A percentile compares a stretch with the other conserved stretches of the same genome.
Evolutionary conservation across 2,329 filamentous ascomycete genomes (phyloP).

Genomic region (Biscogniauxia mediterranea): DNA sequence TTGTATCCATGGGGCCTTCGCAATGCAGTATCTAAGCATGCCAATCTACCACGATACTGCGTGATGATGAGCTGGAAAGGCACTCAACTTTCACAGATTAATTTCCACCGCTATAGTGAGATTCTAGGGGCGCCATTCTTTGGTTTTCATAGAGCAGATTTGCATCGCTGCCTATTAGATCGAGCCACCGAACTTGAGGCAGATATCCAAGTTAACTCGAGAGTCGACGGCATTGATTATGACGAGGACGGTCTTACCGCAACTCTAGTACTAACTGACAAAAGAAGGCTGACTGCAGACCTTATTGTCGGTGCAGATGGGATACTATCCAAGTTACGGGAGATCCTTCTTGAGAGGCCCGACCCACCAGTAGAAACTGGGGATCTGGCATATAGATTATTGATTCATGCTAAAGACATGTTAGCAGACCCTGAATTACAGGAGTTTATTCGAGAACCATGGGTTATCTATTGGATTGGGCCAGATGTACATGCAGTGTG

Average conservation of each 20-base stretch:
- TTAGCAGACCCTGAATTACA: slow-evolving; percentile 26
- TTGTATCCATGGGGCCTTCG: slow-evolving; percentile 48
- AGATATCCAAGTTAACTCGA: slow-evolving; percentile 39
- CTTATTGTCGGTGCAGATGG: slow-evolving; percentile 26
- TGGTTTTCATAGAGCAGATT: slow-evolving; percentile 53
- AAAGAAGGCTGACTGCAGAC: slow-evolving; percentile 19
- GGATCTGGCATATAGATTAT: slow-evolving; percentile 37
- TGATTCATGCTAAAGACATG: slow-evolving; percentile 30
- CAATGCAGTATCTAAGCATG: slow-evolving; percentile 35
- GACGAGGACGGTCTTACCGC: slow-evolving; percentile 30
- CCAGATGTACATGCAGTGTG: slow-evolving; percentile 32
- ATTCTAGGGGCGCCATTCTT: slow-evolving; percentile 43
- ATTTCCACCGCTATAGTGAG: slow-evolving; percentile 41
- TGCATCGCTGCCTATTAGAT: slow-evolving; percentile 46
- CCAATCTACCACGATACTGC: slow-evolving; percentile 39
- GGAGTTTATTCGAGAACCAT: slow-evolving; percentile 24
- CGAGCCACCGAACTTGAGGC: slow-evolving; percentile 47
- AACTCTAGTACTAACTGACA: slow-evolving; percentile 36
- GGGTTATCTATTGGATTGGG: slow-evolving; percentile 10
- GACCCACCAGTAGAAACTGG: slow-evolving; percentile 31
- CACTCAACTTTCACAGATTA: slow-evolving; percentile 44
- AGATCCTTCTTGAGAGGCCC: slow-evolving; percentile 24
- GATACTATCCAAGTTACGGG: slow-evolving; percentile 25
- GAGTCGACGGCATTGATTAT: slow-evolving; percentile 41
- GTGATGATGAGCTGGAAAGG: slow-evolving; percentile 55